Evolutionary conservation across 2,329 filamentous ascomycete genomes (phyloP).

Genomic region (Exophiala alcalophila): DNA sequence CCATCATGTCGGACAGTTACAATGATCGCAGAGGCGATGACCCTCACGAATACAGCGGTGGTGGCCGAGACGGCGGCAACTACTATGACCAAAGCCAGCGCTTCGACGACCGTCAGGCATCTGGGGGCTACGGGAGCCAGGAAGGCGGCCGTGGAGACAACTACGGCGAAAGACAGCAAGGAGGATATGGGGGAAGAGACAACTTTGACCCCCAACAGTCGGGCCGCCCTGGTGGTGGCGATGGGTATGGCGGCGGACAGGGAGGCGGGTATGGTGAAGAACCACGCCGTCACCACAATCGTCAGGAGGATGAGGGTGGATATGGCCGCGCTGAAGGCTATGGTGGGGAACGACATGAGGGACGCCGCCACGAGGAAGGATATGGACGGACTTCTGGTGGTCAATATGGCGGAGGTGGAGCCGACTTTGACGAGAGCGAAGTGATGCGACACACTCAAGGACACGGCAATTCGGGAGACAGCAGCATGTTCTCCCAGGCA

Average conservation of each 20-base stretch:
- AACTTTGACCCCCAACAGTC: constrained; percentile 13
- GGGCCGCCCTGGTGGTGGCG: constrained; percentile 18
- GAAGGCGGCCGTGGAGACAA: constrained; percentile 21
- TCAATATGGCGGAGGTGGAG: constrained; percentile 31
- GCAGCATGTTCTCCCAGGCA: constrained; percentile 56
- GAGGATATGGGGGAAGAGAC: constrained; percentile 14
- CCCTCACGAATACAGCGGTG: constrained; percentile 22
- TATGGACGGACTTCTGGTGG: constrained; percentile 31
- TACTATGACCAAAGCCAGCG: constrained; percentile 28
- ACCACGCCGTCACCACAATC: constrained; percentile 6
- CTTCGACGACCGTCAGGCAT: constrained; percentile 16
- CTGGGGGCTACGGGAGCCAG: constrained; percentile 18
- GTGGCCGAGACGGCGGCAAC: constrained; percentile 24
- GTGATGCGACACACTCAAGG: constrained; percentile 56
- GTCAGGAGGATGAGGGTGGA: constrained; percentile 17
- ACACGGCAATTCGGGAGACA: constrained; percentile 52
- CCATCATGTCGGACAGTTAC: constrained; percentile 25
- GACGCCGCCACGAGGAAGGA: constrained; percentile 19
- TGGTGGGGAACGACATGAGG: constrained; percentile 17
- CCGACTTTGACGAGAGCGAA: constrained; percentile 52
- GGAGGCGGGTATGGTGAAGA: constrained; percentile 19
- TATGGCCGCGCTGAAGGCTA: too few species aligned
- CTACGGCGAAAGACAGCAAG: constrained; percentile 19
- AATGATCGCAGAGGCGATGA: constrained; percentile 25
- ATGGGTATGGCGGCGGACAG: constrained; percentile 21